phyloP scores from a whole-genome alignment of 2,329 filamentous ascomycete genomes.

The Sporothrix curviconia region DNA sequence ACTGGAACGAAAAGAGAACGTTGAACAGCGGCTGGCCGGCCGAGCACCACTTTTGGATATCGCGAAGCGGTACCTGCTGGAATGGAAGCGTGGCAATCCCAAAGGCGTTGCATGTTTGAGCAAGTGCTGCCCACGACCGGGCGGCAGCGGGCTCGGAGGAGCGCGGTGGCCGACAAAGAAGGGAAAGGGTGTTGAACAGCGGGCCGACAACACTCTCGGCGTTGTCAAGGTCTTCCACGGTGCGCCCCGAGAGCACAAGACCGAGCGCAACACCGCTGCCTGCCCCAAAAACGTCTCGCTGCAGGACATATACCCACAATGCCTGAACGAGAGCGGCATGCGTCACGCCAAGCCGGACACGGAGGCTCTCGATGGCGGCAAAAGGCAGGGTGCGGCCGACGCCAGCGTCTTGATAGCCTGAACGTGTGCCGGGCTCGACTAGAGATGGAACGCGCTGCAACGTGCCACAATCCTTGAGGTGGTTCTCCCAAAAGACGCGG shows the following conservation, averaged over 20 bases:
- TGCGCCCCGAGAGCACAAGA: constrained; percentile 71
- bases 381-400: constrained; percentile 31
- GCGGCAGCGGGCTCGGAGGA: constrained; percentile 12
- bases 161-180: constrained; percentile 47
- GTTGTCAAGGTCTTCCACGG: constrained; percentile 59
- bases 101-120: constrained; percentile 62
- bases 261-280: constrained; percentile 55
- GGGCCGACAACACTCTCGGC: constrained; percentile 69
- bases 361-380: constrained; percentile 41
- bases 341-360: constrained; percentile 60
- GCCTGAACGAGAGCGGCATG: constrained; percentile 74
- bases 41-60: constrained; percentile 73
- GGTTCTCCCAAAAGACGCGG: constrained; percentile 59
- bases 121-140: constrained; percentile 55
- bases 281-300: constrained; percentile 37
- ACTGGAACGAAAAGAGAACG: constrained; percentile 75
- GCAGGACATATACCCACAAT: constrained; percentile 61
- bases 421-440: background rate
- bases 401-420: constrained; percentile 10
- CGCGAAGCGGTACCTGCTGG: constrained; percentile 71
- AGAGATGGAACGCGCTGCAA: constrained; percentile 21
- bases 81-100: constrained; percentile 62
- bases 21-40: constrained; percentile 63
- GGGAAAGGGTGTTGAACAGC: constrained; percentile 83
- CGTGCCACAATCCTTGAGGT: constrained; percentile 36